Evolutionary conservation across 192 early-diverging fungal genomes (phyloP), one percentile per base, ranked within the genome.

Genomic region (Backusella mclennaniae): DNA sequence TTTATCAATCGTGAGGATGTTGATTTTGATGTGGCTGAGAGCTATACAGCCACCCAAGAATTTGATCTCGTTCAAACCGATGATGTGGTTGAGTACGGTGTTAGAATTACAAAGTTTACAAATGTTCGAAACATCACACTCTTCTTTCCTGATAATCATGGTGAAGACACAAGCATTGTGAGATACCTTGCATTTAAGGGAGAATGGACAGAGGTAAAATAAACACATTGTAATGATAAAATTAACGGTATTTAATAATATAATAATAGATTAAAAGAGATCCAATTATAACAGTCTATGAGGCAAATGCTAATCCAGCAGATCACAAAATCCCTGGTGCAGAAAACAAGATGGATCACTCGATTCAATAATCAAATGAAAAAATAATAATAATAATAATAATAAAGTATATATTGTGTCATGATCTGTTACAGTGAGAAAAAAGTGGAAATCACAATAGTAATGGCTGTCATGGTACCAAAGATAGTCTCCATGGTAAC

Each of bases 121-220:
- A 91, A 88, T 76, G 90, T 97, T 23, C 85, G 94, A 33, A 91
- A 89, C 56, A 79, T 99, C 67, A 91, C 93, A 1, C 76, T 99
- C 73, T 97, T 87, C 78, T 92, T 99, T 77, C 91, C 93, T 3
- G 82, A 81, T 5, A 95, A 94, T 76, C 95, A 91, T 83, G 93
- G 91, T 15, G 93, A 77, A 39, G 94, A 95, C n/a, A 86, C 85
- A 3, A 94, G 94, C 23, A 84, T 81, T 46, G 87, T 99, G 41
- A 84, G 79, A 19, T 99, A 92, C 75, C 84, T 99, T 82, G 95
- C 95, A 12, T 89, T 99, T 77, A 94, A 96, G 72, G 98, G 98
- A 44, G 97, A 97, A 76, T 96, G 90, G 88, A 91, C 88, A 69
- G 87, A 90, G 85, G 90, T 90, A 80, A 70, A 26, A 26, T 26